Conservation (phyloP, 768 basidiomycete species). For the Cystofilobasidium macerans region DNA sequence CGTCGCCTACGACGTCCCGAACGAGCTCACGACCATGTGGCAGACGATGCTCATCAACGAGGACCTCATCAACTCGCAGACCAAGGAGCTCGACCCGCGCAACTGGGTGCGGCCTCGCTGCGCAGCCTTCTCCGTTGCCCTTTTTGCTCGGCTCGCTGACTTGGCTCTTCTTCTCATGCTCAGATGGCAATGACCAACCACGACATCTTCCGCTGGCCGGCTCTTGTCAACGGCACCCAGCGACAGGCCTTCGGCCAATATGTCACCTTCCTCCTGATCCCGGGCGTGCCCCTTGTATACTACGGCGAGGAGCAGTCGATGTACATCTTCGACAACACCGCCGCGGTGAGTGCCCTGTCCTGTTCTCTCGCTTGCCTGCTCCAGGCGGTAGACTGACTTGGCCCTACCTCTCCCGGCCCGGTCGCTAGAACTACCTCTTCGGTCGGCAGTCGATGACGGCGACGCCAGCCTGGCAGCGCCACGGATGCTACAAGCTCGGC, state of each 20-base stretch:
- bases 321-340: constrained; percentile 74
- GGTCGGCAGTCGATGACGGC: constrained; percentile 86
- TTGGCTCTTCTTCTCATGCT: background rate
- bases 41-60: constrained; percentile 69
- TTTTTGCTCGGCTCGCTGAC: background rate
- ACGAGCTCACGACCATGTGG: constrained; percentile 47
- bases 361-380: no score
- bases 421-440: constrained; percentile 20
- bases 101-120: constrained; percentile 44
- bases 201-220: constrained; percentile 89
- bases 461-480: constrained; percentile 76
- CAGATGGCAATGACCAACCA: constrained; percentile 79
- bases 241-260: constrained; percentile 66
- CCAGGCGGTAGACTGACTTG: background rate
- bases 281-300: constrained; percentile 67
- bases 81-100: constrained; percentile 58
- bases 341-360: constrained; percentile 38
- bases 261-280: constrained; percentile 67
- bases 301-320: constrained; percentile 87
- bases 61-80: constrained; percentile 67
- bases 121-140: background rate
- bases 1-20: constrained; percentile 51
- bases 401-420: background rate
- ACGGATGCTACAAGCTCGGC: constrained; percentile 82
- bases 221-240: constrained; percentile 65